Conservation (phyloP, 768 basidiomycete genomes). For the Russula abietina region DNA sequence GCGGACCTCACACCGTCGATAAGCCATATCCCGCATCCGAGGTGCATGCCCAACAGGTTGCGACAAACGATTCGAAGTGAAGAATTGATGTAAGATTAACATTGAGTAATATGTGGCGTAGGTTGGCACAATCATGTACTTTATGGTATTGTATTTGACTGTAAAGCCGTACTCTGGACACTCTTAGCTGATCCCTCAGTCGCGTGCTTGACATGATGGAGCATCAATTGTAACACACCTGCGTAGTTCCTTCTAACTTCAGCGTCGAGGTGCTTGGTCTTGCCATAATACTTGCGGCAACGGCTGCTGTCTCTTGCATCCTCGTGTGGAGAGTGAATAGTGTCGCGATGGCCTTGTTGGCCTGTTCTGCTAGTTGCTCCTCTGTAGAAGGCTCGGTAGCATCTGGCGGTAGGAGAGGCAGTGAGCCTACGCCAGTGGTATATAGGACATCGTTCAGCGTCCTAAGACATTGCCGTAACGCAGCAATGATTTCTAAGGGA, state of each 20-base stretch:
- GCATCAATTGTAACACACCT: not conserved
- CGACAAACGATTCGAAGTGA: constrained; percentile 10
- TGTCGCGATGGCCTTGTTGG: constrained; percentile 20
- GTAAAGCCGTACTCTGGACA: not conserved
- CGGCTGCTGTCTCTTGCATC: constrained; percentile 20
- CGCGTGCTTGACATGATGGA: not conserved
- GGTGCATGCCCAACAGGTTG: not conserved
- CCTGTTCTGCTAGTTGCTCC: constrained; percentile 19
- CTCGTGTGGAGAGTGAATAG: constrained; percentile 12
- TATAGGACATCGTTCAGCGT: constrained; percentile 12
- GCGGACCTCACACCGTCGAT: constrained; percentile 2
- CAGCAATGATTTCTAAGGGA: constrained; percentile 10
- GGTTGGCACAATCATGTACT: not conserved
- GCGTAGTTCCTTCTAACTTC: not conserved
- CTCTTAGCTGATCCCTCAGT: not conserved
- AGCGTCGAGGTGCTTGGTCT: constrained; percentile 14
- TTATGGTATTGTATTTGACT: not conserved
- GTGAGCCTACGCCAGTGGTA: constrained; percentile 21
- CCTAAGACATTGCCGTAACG: constrained; percentile 16
- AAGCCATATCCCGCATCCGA: constrained; percentile 2
- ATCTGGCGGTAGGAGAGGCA: constrained; percentile 20
- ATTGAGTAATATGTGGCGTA: not conserved
- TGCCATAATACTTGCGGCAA: constrained; percentile 22
- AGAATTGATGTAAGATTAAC: constrained; percentile 1
- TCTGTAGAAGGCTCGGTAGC: constrained; percentile 13